Percentiles rank a stretch among this genome's conserved stretches.
phyloP scores from a whole-genome alignment of 805 yeast genomes.

The Lipomyces japonicus region DNA sequence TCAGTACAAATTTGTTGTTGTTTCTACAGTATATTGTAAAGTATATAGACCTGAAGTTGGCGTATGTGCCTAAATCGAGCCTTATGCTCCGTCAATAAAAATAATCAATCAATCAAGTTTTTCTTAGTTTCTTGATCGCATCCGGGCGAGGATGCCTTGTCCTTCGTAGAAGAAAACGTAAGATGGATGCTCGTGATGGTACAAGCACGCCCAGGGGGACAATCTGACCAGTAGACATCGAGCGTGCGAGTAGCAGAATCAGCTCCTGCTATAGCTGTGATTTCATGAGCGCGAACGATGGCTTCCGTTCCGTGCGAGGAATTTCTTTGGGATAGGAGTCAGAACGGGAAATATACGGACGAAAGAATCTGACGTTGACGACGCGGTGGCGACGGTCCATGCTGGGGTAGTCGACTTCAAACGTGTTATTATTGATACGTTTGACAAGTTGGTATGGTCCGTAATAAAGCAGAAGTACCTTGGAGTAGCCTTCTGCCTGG shows the following conservation, averaged over 20 bases:
- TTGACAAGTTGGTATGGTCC: constrained; percentile 7
- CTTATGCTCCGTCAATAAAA: no score
- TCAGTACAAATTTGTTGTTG: no score
- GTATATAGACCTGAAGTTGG: no score
- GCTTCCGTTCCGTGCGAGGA: background rate
- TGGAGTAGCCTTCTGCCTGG: background rate
- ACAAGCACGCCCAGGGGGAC: constrained; percentile 6
- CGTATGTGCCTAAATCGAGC: no score
- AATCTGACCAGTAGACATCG: constrained; percentile 2
- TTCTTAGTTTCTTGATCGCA: no score
- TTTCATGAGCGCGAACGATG: background rate
- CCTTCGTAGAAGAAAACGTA: no score
- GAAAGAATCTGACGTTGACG: background rate
- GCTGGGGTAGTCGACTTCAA: background rate
- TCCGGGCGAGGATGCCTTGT: no score
- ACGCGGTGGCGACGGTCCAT: background rate
- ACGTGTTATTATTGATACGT: background rate
- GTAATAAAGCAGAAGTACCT: constrained; percentile 3
- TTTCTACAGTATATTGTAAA: no score
- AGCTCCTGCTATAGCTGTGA: background rate
- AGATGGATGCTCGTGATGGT: background rate
- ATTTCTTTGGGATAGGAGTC: constrained; percentile 3
- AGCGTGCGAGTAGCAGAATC: background rate
- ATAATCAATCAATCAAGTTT: no score
- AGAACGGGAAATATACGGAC: background rate